These are phyloP conservation scores for Fusarium palustre DNA, from an alignment of 2,329 filamentous ascomycete species.

Conservation along the genomic window DNA sequence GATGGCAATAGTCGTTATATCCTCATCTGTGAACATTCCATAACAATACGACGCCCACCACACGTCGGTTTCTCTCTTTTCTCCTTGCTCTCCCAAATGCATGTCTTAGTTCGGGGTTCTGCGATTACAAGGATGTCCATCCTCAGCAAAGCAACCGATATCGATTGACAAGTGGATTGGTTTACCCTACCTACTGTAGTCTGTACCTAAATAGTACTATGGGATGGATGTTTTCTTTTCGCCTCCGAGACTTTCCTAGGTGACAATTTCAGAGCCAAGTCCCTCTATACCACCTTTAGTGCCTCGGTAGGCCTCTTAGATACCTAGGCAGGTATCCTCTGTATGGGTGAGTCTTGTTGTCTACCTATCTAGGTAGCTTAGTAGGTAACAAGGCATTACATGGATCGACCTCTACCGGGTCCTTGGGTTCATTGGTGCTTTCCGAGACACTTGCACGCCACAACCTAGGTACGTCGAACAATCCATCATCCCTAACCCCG, in stretches of 20 bases:
- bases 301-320: not conserved
- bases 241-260: not conserved
- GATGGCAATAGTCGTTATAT: not conserved
- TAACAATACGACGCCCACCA: not conserved
- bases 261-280: not conserved
- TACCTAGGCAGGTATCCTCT: not conserved
- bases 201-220: not conserved
- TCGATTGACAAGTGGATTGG: not conserved
- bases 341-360: too few species aligned
- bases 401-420: constrained; percentile 29
- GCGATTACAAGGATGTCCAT: not conserved
- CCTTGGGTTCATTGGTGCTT: constrained; percentile 21
- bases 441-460: constrained; percentile 31
- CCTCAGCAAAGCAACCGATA: not conserved
- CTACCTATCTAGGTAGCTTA: too few species aligned
- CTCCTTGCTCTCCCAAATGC: constrained; percentile 3
- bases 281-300: not conserved
- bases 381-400: not conserved
- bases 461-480: constrained; percentile 4
- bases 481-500: not conserved
- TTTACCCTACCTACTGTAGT: not conserved
- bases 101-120: constrained; percentile 21
- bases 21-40: constrained; percentile 27
- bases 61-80: not conserved
- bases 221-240: constrained; percentile 7